These are phyloP conservation scores for Hibiscus mutabilis DNA, from an alignment of 345 rosid genomes.

Conservation along the genomic window DNA sequence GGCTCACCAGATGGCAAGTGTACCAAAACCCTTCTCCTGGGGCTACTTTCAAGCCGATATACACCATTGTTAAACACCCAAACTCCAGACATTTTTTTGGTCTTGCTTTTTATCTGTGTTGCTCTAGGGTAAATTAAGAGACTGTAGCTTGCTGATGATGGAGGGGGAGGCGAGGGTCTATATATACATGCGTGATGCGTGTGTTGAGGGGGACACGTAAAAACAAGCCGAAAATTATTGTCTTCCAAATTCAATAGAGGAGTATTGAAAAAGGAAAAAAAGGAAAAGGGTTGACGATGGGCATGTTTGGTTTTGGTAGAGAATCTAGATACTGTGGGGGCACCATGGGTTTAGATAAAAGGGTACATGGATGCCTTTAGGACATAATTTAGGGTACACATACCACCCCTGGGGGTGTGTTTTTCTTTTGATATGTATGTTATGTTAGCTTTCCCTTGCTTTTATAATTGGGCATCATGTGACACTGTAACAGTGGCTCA, in stretches of 20 bases:
- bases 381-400: conserved; percentile 31
- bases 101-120: not conserved
- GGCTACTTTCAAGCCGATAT: conserved; percentile 38
- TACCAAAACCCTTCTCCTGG: conserved; percentile 51
- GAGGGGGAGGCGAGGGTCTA: conserved; percentile 20
- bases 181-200: conserved; percentile 14
- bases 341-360: conserved; percentile 18
- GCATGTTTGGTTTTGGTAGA: conserved; percentile 17
- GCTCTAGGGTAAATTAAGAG: not conserved
- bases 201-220: conserved; percentile 7
- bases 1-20: conserved; percentile 60
- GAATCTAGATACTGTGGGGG: conserved; percentile 49
- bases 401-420: conserved; percentile 20
- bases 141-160: conserved; percentile 8
- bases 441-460: not conserved
- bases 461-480: conserved; percentile 19
- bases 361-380: conserved; percentile 30
- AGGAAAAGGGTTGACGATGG: conserved; percentile 8
- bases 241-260: no score
- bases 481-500: no score
- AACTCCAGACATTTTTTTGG: conserved; percentile 65
- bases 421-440: not conserved
- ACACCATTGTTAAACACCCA: conserved; percentile 77
- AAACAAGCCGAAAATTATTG: conserved; percentile 16
- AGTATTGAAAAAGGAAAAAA: no score